Base-by-base conservation (phyloP, 768 basidiomycete genomes). In the Rhizopogon rudus region DNA sequence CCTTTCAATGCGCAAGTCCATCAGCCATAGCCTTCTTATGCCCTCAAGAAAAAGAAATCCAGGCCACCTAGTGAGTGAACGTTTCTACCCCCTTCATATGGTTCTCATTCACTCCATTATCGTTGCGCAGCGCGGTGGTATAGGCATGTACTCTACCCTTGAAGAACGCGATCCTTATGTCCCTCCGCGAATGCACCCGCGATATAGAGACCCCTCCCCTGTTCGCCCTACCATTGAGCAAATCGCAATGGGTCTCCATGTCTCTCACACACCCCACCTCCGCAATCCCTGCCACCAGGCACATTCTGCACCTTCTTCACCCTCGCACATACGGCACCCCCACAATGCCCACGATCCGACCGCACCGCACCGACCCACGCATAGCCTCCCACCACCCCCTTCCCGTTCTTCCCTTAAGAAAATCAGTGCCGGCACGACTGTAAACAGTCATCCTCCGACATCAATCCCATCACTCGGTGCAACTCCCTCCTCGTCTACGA, bases 211-310 rank as follows among this genome's bases (percentile, higher is more conserved):
- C 57, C 67, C 77, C 29, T 59, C 75, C 28, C 55, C 72, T 25
- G 65, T 73, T 20, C 82, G 79, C 14, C 87, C 87, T 1, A 85
- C 83, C 45, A 77, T 88, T 40, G 82, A 86, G 62, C 87, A 90
- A 70, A 90, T 90, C 57, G 84, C 86, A 13, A 89, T 90, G 87
- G 88, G 88, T 17, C 76, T 90, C 22, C 88, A 90, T 67, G 72
- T 86, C 31, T 89, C 88, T 6, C 81, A 85, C 39, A 90, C 88
- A 1, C 88, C 88, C 3, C 87, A 89, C 65, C 70, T 89, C 29
- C 78, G 82, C 42, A 60, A 52, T 42, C 50, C 65, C 13, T 25
- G 48, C 37, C 61, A 54, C 41, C 68, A 59, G 10, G 60, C 63
- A 28, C 54, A 65, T 44, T 51, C 61, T 12, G 25, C 62, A 3